These are phyloP conservation scores for Naematelia encephala DNA, from an alignment of 768 basidiomycete species.

Conservation along the genomic window DNA sequence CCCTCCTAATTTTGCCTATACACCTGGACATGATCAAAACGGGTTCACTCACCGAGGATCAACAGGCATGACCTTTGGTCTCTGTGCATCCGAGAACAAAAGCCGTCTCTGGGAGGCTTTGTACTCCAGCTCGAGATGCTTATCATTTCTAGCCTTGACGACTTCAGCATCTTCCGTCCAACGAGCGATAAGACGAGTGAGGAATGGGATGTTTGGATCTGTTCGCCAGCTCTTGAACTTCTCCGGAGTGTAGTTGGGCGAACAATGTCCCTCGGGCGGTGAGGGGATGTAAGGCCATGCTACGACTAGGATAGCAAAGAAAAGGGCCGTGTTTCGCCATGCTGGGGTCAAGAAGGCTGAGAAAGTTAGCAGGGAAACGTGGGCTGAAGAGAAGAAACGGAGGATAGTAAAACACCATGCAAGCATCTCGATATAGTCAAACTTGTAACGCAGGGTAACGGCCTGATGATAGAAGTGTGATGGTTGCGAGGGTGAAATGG, in stretches of 20 bases:
- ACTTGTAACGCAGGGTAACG: background rate
- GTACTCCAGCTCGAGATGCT: conserved; percentile 50
- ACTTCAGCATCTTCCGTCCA: conserved; percentile 43
- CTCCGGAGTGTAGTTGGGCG: conserved; percentile 32
- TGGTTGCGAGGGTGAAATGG: too few relatives aligned
- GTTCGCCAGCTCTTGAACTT: conserved; percentile 17
- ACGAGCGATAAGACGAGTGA: conserved; percentile 48
- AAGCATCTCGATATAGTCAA: background rate
- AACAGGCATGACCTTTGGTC: conserved; percentile 36
- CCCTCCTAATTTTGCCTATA: too few relatives aligned
- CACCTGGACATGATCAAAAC: too few relatives aligned
- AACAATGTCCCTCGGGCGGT: conserved; percentile 30
- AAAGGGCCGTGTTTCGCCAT: conserved; percentile 47
- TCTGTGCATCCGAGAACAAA: conserved; percentile 53
- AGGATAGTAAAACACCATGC: too few relatives aligned
- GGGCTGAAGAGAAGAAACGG: too few relatives aligned
- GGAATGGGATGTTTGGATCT: conserved; percentile 22
- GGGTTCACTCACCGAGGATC: background rate
- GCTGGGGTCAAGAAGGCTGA: conserved; percentile 50
- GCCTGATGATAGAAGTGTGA: background rate
- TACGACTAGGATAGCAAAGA: conserved; percentile 35
- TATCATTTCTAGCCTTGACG: conserved; percentile 50
- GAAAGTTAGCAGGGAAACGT: too few relatives aligned
- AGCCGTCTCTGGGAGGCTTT: conserved; percentile 50
- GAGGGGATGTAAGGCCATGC: conserved; percentile 47